Conservation (phyloP, 768 basidiomycete species). For the Multifurca ochricompacta region DNA sequence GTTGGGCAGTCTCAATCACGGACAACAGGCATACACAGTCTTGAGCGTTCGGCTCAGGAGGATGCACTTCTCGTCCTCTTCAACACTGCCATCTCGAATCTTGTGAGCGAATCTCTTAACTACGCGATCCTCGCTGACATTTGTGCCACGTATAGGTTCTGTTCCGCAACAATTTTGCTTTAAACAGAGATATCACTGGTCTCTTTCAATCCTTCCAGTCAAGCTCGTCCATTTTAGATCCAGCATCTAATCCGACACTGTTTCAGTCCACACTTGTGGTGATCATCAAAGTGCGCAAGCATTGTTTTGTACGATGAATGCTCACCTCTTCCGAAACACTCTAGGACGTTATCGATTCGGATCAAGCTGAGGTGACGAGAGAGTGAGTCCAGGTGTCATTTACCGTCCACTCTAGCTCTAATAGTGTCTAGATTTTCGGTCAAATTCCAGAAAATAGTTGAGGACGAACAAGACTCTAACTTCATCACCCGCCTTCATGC, state of each 20-base stretch:
- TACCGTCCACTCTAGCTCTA: neutral
- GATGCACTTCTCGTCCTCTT: too few species aligned
- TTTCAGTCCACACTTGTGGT: constrained; percentile 55
- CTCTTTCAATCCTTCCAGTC: constrained; percentile 56
- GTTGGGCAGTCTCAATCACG: neutral
- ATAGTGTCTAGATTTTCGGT: constrained; percentile 36
- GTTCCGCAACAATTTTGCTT: constrained; percentile 57
- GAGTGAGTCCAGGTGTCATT: constrained; percentile 35
- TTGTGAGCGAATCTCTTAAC: constrained; percentile 51
- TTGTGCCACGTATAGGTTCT: constrained; percentile 48
- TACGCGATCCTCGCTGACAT: neutral
- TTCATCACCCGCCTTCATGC: constrained; percentile 46
- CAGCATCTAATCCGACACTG: constrained; percentile 46
- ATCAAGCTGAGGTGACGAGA: constrained; percentile 46
- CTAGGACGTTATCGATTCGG: constrained; percentile 56
- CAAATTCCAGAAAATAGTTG: constrained; percentile 53
- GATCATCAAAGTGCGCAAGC: constrained; percentile 45
- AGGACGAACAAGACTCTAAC: constrained; percentile 54
- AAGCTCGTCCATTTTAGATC: constrained; percentile 48
- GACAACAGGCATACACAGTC: constrained; percentile 46
- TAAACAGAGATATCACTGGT: constrained; percentile 49
- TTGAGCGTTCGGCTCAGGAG: constrained; percentile 55
- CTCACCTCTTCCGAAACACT: neutral
- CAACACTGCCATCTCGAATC: too few species aligned
- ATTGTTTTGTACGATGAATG: neutral